A percentile compares a stretch with the other conserved stretches of the same genome.
These are phyloP conservation scores for Elsinoe fawcettii DNA, from an alignment of 2,329 filamentous ascomycete genomes.

Conservation along the genomic window DNA sequence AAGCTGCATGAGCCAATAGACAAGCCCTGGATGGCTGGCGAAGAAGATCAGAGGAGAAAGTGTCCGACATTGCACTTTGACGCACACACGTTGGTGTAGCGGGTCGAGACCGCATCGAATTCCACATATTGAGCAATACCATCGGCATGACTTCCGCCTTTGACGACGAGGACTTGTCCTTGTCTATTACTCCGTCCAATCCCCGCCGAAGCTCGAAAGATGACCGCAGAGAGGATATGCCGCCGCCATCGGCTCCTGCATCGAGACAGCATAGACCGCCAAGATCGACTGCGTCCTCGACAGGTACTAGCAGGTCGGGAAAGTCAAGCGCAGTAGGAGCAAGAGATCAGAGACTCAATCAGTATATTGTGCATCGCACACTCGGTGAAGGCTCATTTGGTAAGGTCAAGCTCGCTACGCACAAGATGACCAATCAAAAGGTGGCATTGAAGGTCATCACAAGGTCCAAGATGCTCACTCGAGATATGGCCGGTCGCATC, in stretches of 20 bases:
- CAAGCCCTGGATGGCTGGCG: conserved; percentile 3
- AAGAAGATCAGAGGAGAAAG: neutral
- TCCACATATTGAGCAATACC: neutral
- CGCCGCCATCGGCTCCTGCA: conserved; percentile 11
- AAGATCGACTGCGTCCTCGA: neutral
- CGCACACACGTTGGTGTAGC: neutral
- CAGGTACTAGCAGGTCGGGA: conserved; percentile 4
- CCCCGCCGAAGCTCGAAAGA: conserved; percentile 16
- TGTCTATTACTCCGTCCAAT: conserved; percentile 28
- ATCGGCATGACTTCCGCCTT: conserved; percentile 31
- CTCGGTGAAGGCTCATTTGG: conserved; percentile 96
- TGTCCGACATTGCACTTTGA: neutral
- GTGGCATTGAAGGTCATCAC: conserved; percentile 98
- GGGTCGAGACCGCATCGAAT: neutral
- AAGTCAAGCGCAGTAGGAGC: neutral
- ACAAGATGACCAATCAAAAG: conserved; percentile 85
- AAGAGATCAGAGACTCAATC: conserved; percentile 64
- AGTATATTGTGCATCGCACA: conserved; percentile 84
- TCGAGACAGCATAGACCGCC: conserved; percentile 46
- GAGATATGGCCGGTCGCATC: conserved; percentile 95
- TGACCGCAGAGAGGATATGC: conserved; percentile 21
- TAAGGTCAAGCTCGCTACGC: conserved; percentile 94
- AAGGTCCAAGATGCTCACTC: conserved; percentile 87
- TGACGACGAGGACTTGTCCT: conserved; percentile 35
- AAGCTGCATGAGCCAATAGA: neutral